Conservation (phyloP, 495 filamentous ascomycete genomes). For the Penicillium flavigenum region DNA sequence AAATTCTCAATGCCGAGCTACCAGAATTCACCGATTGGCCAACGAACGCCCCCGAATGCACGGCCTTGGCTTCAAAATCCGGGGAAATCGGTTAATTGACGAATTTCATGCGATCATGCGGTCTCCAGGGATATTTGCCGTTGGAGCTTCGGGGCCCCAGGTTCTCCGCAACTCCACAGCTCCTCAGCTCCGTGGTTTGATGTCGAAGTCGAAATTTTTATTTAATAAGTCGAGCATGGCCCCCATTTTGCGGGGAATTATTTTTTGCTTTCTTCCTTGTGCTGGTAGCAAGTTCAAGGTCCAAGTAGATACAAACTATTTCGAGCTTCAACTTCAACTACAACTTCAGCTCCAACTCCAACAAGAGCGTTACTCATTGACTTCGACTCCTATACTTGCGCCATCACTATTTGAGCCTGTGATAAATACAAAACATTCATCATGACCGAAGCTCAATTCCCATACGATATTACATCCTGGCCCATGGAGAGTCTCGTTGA, state of each 20-base stretch:
- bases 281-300: background rate
- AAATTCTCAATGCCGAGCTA: background rate
- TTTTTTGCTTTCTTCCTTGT: background rate
- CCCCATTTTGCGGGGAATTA: constrained; percentile 7
- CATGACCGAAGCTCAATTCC: constrained; percentile 6
- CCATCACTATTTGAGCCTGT: background rate
- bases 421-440: background rate
- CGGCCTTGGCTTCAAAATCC: constrained; percentile 6
- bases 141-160: constrained; percentile 10
- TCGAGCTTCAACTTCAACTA: background rate
- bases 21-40: constrained; percentile 9
- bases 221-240: constrained; percentile 5
- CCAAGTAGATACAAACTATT: background rate
- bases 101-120: background rate
- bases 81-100: constrained; percentile 29
- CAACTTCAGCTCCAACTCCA: no score
- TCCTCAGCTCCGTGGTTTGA: background rate
- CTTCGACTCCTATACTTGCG: background rate
- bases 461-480: constrained; percentile 1
- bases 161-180: constrained; percentile 8
- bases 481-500: background rate
- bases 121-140: constrained; percentile 5
- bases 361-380: no score
- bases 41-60: no score
- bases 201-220: background rate